Evolutionary conservation across 139 green algal species (phyloP).

Genomic region (Bryopsis sp.): DNA sequence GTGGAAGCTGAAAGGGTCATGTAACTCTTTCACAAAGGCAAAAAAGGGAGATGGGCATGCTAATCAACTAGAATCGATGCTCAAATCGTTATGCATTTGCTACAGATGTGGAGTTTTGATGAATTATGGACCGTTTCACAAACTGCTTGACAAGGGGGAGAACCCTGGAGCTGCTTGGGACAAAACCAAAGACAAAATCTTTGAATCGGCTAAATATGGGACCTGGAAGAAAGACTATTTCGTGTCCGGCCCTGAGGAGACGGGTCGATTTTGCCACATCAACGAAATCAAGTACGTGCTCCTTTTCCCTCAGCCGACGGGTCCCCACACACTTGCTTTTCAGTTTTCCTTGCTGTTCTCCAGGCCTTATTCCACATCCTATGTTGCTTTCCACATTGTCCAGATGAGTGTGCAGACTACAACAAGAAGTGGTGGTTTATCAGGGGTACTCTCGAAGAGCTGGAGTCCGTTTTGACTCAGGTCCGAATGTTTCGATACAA

Average conservation of each 20-base stretch:
- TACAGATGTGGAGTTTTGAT: slow-evolving; percentile 8
- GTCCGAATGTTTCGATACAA: slow-evolving; percentile 83
- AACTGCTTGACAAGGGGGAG: slow-evolving; percentile 24
- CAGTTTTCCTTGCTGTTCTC: slow-evolving; percentile 3
- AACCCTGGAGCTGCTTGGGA: slow-evolving; percentile 42
- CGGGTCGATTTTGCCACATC: slow-evolving; percentile 36
- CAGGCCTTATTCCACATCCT: too few species aligned
- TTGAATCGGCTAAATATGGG: slow-evolving; percentile 29
- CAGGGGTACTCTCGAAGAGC: slow-evolving; percentile 71
- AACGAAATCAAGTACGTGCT: slow-evolving; percentile 39
- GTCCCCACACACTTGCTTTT: not conserved
- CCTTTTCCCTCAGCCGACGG: not conserved
- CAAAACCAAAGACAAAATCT: slow-evolving; percentile 33
- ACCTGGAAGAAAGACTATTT: slow-evolving; percentile 50
- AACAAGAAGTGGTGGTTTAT: not conserved
- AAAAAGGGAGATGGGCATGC: too few species aligned
- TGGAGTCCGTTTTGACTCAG: slow-evolving; percentile 57
- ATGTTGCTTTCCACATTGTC: too few species aligned
- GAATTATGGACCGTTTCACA: slow-evolving; percentile 5
- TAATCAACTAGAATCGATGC: too few species aligned
- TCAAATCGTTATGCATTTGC: too few species aligned
- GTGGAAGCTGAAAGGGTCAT: too few species aligned
- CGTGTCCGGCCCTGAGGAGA: slow-evolving; percentile 31
- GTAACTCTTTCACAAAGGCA: too few species aligned
- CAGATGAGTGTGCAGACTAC: slow-evolving; percentile 16